These are phyloP conservation scores for Chimonanthus praecox DNA, from an alignment of 164 flowering plant species.

Conservation along the genomic window DNA sequence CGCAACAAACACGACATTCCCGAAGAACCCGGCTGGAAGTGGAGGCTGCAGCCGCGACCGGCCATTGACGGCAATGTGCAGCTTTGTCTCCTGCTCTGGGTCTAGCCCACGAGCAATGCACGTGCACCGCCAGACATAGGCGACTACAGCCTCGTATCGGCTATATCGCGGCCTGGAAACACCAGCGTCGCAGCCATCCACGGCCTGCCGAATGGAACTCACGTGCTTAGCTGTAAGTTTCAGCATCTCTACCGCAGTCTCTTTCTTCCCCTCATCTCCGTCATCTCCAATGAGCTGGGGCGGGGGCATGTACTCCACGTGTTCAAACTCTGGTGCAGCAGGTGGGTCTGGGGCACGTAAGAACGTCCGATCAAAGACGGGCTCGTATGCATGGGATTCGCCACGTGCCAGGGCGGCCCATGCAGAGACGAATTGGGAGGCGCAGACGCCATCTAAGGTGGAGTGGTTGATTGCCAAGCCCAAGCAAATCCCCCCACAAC, in stretches of 20 bases:
- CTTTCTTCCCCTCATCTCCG: constrained; percentile 19
- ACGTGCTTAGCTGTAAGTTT: constrained; percentile 30
- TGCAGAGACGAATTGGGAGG: constrained; percentile 33
- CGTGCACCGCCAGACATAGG: constrained; percentile 3
- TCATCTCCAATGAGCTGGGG: constrained; percentile 21
- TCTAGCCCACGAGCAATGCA: constrained; percentile 19
- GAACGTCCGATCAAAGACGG: constrained; percentile 29
- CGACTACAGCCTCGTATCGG: constrained; percentile 14
- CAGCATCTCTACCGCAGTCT: constrained; percentile 22
- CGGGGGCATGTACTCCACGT: constrained; percentile 22
- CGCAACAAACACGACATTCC: constrained; percentile 12
- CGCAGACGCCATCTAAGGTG: constrained; percentile 36
- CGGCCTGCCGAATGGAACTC: constrained; percentile 24
- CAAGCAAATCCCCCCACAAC: constrained; percentile 37
- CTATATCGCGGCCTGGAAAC: constrained; percentile 13
- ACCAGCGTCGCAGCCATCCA: constrained; percentile 13
- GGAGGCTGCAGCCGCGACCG: constrained; percentile 20
- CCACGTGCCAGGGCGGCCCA: constrained; percentile 53
- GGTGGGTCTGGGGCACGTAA: constrained; percentile 19
- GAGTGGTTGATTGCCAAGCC: constrained; percentile 31
- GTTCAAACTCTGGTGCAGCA: constrained; percentile 11
- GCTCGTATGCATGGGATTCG: constrained; percentile 8
- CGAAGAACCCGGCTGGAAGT: constrained; percentile 17
- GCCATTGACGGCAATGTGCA: constrained; percentile 8
- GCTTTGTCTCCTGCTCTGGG: constrained; percentile 9